These are phyloP conservation scores for Medicago lupulina DNA, from an alignment of 306 rosid species.

Conservation along the genomic window DNA sequence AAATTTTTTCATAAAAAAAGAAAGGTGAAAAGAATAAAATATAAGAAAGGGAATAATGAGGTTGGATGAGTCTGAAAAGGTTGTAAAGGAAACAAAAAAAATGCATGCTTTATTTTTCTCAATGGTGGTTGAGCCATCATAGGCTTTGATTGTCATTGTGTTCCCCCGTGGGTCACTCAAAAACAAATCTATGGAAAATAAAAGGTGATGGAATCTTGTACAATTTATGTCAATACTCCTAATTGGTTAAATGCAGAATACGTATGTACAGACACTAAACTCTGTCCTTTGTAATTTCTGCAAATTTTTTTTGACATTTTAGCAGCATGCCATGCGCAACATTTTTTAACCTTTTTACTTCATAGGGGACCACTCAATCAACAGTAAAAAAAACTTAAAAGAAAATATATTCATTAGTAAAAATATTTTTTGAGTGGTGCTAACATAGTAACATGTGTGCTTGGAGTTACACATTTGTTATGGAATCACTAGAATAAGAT, in stretches of 20 bases:
- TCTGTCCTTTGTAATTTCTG: constrained; percentile 19
- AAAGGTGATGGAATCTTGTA: constrained; percentile 56
- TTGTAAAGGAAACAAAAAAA: background rate
- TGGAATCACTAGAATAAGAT: no score
- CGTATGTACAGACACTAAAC: constrained; percentile 8
- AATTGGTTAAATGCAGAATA: constrained; percentile 10
- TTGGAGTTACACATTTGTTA: no score
- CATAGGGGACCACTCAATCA: background rate
- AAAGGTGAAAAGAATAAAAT: background rate
- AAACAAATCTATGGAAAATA: constrained; percentile 1
- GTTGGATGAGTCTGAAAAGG: constrained; percentile 32
- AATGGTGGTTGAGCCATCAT: constrained; percentile 43
- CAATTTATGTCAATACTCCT: background rate
- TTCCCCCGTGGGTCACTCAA: constrained; percentile 26
- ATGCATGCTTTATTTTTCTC: constrained; percentile 30
- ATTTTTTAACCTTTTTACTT: background rate
- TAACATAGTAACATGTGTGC: no score
- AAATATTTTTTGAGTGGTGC: no score
- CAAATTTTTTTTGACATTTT: constrained; percentile 31
- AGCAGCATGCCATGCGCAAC: constrained; percentile 3
- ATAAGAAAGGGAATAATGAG: background rate
- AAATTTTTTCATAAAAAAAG: no score
- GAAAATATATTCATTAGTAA: no score
- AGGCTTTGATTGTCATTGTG: constrained; percentile 26
- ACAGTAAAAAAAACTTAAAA: background rate